Percentiles rank a stretch among this genome's conserved stretches.
phyloP scores from a whole-genome alignment of 2,329 filamentous ascomycete species.

The Microascus cirrosus region DNA sequence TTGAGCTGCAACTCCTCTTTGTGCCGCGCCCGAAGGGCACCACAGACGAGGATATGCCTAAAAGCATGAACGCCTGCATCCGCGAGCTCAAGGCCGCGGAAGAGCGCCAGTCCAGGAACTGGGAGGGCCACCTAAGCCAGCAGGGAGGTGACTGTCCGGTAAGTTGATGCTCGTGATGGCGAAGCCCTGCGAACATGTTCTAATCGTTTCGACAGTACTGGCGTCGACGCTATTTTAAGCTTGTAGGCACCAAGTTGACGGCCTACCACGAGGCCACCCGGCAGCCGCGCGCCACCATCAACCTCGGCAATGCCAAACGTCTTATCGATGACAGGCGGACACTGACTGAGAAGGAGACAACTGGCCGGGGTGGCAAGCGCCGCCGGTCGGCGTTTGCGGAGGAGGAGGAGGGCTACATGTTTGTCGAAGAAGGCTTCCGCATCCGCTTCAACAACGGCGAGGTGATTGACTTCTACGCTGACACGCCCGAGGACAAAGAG shows the following conservation, averaged over 20 bases:
- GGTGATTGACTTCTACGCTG: slow-evolving; percentile 96
- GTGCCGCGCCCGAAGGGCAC: slow-evolving; percentile 83
- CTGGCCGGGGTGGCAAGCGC: slow-evolving; percentile 63
- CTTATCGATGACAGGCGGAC: slow-evolving; percentile 85
- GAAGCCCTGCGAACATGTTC: slow-evolving; percentile 9
- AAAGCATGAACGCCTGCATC: slow-evolving; percentile 96
- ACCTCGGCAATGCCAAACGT: slow-evolving; percentile 82
- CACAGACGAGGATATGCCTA: slow-evolving; percentile 93
- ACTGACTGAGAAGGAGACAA: slow-evolving; percentile 73
- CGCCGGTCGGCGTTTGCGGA: slow-evolving; percentile 94
- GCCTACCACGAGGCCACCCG: slow-evolving; percentile 93
- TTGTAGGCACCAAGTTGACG: slow-evolving; percentile 81
- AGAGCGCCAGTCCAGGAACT: slow-evolving; percentile 63
- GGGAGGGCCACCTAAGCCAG: slow-evolving; percentile 85
- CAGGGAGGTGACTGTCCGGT: slow-evolving; percentile 96
- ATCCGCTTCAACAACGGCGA: slow-evolving; percentile 98
- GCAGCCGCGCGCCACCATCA: slow-evolving; percentile 93
- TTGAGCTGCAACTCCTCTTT: slow-evolving; percentile 88
- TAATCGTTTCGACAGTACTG: slow-evolving; percentile 60
- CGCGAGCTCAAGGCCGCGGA: slow-evolving; percentile 88
- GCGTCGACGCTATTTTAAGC: slow-evolving; percentile 95
- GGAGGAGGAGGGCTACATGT: slow-evolving; percentile 99
- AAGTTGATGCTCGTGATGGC: slow-evolving; percentile 31
- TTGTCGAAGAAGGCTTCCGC: slow-evolving; percentile 97
- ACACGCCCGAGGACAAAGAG: slow-evolving; percentile 77